Evolutionary conservation across 805 yeast genomes (phyloP).

Genomic region (Ogataea saltuana): DNA sequence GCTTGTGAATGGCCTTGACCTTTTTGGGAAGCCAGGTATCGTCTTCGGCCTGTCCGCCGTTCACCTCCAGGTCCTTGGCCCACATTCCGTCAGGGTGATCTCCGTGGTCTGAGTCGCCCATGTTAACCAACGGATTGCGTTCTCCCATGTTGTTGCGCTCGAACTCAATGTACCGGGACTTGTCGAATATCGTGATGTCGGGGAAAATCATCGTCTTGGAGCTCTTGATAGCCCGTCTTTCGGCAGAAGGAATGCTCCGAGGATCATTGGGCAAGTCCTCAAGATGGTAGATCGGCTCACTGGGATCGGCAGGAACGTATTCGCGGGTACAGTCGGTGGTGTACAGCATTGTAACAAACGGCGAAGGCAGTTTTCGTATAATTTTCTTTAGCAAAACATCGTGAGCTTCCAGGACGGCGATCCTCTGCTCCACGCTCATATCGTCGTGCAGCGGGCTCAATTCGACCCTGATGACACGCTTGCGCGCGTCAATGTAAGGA

Average conservation of each 20-base stretch:
- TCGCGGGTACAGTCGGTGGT: constrained; percentile 42
- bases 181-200: constrained; percentile 53
- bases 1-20: constrained; percentile 20
- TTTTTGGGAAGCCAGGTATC: constrained; percentile 36
- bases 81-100: constrained; percentile 32
- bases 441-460: constrained; percentile 50
- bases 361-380: constrained; percentile 72
- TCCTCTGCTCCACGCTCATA: constrained; percentile 43
- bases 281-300: constrained; percentile 15
- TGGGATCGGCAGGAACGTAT: constrained; percentile 22
- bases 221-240: constrained; percentile 24
- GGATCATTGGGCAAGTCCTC: constrained; percentile 38
- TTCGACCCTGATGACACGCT: constrained; percentile 61
- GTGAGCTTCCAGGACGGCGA: constrained; percentile 20
- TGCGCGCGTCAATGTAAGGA: constrained; percentile 60
- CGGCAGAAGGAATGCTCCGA: constrained; percentile 34
- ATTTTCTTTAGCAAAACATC: constrained; percentile 49
- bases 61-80: constrained; percentile 29
- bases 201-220: constrained; percentile 49
- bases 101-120: too few species aligned
- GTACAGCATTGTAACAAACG: constrained; percentile 61
- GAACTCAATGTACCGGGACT: constrained; percentile 48
- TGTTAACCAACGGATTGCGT: constrained; percentile 29
- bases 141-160: constrained; percentile 53
- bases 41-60: constrained; percentile 19